Percentiles rank a stretch among this genome's conserved stretches.
Conservation (phyloP, 345 rosid genomes). For the Dovyalis caffra region DNA sequence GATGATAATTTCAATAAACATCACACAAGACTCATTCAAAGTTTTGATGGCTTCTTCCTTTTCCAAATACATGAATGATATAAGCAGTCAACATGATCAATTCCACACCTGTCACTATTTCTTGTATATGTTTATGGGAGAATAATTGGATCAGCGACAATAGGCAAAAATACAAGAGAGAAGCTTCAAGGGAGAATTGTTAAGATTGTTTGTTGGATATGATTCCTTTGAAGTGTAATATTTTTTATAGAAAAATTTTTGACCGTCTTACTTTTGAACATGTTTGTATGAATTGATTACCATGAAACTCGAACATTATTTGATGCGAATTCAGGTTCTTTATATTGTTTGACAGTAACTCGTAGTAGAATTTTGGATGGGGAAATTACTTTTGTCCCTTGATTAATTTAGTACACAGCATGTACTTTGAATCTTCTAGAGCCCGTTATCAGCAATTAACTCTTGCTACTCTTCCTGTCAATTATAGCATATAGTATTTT, state of each 20-base stretch:
- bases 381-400: neutral
- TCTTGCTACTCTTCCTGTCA: neutral
- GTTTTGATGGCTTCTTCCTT: neutral
- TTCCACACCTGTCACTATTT: neutral
- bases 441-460: neutral
- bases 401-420: neutral
- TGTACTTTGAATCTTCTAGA: neutral
- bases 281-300: neutral
- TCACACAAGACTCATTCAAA: constrained; percentile 6
- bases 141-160: neutral
- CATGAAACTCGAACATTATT: neutral
- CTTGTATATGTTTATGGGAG: neutral
- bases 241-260: neutral
- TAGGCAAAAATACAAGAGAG: neutral
- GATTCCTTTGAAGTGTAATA: too few species aligned
- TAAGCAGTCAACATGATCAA: neutral
- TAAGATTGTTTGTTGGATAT: too few species aligned
- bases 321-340: neutral
- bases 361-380: neutral
- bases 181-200: too few species aligned
- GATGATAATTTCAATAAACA: constrained; percentile 1
- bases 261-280: neutral
- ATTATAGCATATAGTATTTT: too few species aligned
- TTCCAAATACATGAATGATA: constrained; percentile 13
- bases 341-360: neutral